A percentile compares a stretch with the other conserved stretches of the same genome.
Conservation (phyloP, 768 basidiomycete genomes). For the Suillus luteus region DNA sequence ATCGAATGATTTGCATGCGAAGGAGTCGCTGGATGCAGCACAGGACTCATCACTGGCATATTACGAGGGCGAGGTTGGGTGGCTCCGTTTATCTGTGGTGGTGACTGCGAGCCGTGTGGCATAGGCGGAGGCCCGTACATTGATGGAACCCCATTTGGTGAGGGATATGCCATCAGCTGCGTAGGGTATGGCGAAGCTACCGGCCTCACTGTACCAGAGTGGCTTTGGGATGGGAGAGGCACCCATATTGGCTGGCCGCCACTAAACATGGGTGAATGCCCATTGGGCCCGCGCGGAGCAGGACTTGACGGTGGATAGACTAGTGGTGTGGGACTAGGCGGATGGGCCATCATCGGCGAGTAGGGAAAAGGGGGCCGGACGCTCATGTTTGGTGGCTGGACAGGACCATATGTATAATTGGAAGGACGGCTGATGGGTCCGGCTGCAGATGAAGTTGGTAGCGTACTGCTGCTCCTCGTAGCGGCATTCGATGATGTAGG, state of each 20-base stretch:
- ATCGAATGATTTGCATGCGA: conserved; percentile 43
- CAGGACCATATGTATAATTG: conserved; percentile 37
- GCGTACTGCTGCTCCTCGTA: conserved; percentile 46
- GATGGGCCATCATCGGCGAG: conserved; percentile 72
- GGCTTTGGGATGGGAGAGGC: conserved; percentile 50
- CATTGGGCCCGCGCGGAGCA: conserved; percentile 66
- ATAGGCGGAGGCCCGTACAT: conserved; percentile 51
- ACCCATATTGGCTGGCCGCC: conserved; percentile 62
- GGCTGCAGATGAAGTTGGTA: conserved; percentile 51
- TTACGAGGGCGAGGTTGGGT: conserved; percentile 47
- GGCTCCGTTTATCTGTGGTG: conserved; percentile 39
- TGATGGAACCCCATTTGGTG: conserved; percentile 47
- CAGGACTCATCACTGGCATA: conserved; percentile 71
- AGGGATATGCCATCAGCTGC: conserved; percentile 66
- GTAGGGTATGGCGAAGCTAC: conserved; percentile 61
- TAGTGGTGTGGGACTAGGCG: conserved; percentile 62
- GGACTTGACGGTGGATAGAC: conserved; percentile 71
- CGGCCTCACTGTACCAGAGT: conserved; percentile 55
- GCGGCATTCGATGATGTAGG: conserved; percentile 58
- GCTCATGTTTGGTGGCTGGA: conserved; percentile 44
- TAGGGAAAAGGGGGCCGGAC: conserved; percentile 59
- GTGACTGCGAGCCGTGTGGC: conserved; percentile 37
- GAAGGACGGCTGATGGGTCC: conserved; percentile 31
- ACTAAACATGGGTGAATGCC: conserved; percentile 59
- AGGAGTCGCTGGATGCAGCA: conserved; percentile 58